Evolutionary conservation across 202 grass and related monocot species (phyloP).

Genomic region (Schoenoplectus tabernaemontani): DNA sequence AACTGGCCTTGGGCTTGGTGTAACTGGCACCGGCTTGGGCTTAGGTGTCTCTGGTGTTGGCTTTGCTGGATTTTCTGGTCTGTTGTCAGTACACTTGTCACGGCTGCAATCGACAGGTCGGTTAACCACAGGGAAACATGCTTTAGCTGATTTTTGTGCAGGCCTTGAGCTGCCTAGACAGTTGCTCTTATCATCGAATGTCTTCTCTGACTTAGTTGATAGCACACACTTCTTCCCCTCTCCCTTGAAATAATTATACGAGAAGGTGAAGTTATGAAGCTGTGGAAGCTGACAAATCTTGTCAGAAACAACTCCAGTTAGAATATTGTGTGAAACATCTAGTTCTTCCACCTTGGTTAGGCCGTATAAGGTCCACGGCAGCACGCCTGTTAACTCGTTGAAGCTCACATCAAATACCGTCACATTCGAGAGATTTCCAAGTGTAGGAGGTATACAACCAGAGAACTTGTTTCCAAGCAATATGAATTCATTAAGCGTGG

Average conservation of each 20-base stretch:
- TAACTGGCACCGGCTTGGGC: not conserved
- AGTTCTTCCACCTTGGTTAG: constrained; percentile 40
- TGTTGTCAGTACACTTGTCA: constrained; percentile 21
- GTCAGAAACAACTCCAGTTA: constrained; percentile 31
- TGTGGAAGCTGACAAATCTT: constrained; percentile 30
- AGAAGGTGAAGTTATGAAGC: constrained; percentile 54
- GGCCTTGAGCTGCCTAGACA: constrained; percentile 34
- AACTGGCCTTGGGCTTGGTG: constrained; percentile 8
- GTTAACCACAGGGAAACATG: constrained; percentile 32
- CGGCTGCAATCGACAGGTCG: constrained; percentile 33
- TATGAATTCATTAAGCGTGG: constrained; percentile 54
- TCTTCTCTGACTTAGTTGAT: not conserved
- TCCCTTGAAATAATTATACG: constrained; percentile 47
- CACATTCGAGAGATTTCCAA: constrained; percentile 28
- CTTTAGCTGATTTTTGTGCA: constrained; percentile 15
- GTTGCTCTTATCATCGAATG: constrained; percentile 43
- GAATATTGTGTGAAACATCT: constrained; percentile 39
- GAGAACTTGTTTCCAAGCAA: constrained; percentile 48
- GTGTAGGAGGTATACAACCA: constrained; percentile 46
- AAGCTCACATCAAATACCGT: constrained; percentile 42
- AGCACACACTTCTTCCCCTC: constrained; percentile 34
- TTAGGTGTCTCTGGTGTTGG: not conserved
- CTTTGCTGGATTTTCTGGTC: not conserved
- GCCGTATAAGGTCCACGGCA: constrained; percentile 30
- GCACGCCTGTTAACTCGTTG: constrained; percentile 34